Percentiles rank a stretch among this genome's conserved stretches.
These are phyloP conservation scores for Yamadazyma blattariae DNA, from an alignment of 1,139 yeast genomes.

Conservation along the genomic window DNA sequence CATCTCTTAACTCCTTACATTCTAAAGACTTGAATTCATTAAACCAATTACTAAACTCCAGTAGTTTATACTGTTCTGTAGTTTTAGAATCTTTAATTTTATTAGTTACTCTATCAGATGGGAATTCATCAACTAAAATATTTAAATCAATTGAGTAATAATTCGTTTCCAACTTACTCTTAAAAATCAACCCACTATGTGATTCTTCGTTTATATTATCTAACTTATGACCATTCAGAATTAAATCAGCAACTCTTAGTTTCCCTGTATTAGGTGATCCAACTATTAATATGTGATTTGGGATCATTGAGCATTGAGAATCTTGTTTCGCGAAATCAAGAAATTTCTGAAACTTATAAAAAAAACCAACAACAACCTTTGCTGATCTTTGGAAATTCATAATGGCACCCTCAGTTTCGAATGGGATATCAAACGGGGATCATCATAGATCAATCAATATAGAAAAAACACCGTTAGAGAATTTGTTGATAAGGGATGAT, in stretches of 20 bases:
- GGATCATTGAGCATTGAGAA: too few species aligned
- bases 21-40: constrained; percentile 30
- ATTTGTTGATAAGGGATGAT: constrained; percentile 41
- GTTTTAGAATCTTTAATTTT: constrained; percentile 7
- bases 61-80: constrained; percentile 8
- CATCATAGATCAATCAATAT: constrained; percentile 4
- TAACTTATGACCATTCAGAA: constrained; percentile 13
- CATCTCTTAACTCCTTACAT: constrained; percentile 35
- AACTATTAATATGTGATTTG: constrained; percentile 35
- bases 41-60: constrained; percentile 25
- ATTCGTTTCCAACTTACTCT: constrained; percentile 26
- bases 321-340: too few species aligned
- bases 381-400: background rate
- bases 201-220: constrained; percentile 14
- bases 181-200: constrained; percentile 39
- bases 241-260: constrained; percentile 23
- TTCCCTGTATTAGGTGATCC: constrained; percentile 42
- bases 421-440: background rate
- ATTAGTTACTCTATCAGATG: constrained; percentile 14
- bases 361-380: too few species aligned
- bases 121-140: constrained; percentile 39
- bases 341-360: too few species aligned
- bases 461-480: constrained; percentile 39
- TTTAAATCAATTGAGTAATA: constrained; percentile 31
- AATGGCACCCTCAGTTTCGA: constrained; percentile 9